Evolutionary conservation across 495 filamentous ascomycete species (phyloP).

Genomic region (Bacidia gigantensis): DNA sequence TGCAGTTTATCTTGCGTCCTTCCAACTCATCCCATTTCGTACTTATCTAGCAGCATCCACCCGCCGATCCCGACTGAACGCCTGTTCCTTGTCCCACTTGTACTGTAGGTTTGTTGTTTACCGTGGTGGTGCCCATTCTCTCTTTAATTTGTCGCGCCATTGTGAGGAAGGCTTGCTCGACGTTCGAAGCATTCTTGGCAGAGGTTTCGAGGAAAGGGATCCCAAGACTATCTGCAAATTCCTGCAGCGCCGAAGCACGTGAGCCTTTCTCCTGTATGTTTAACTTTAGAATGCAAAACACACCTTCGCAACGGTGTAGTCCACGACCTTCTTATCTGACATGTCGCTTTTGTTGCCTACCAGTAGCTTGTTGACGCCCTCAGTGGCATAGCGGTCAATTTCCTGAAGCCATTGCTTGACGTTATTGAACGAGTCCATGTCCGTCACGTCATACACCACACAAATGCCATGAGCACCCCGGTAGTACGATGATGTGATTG

Average conservation of each 20-base stretch:
- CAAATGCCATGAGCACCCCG: constrained; percentile 97
- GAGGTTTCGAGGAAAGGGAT: constrained; percentile 99
- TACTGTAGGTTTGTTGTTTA: constrained; percentile 97
- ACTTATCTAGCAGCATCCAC: constrained; percentile 78
- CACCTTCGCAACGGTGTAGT: constrained; percentile 99
- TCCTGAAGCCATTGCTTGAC: constrained; percentile 99
- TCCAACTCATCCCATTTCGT: not conserved
- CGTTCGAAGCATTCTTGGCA: constrained; percentile 97
- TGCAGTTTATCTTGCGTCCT: constrained; percentile 3
- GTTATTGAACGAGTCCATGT: constrained; percentile 99
- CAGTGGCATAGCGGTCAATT: constrained; percentile 96
- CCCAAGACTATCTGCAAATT: constrained; percentile 96
- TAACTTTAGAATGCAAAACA: constrained; percentile 13
- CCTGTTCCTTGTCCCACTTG: constrained; percentile 88
- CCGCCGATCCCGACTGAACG: constrained; percentile 77
- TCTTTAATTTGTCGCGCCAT: constrained; percentile 99
- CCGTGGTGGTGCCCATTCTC: constrained; percentile 92
- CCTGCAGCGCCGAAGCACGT: constrained; percentile 37
- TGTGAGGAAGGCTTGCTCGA: constrained; percentile 98
- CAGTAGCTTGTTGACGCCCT: constrained; percentile 97
- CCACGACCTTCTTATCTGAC: constrained; percentile 99
- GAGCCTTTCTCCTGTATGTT: constrained; percentile 7
- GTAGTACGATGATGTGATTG: constrained; percentile 99
- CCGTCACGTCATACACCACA: constrained; percentile 98
- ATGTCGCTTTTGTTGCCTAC: constrained; percentile 99